Conservation (phyloP, 176 grass and related monocot genomes). For the Triticum turgidum region DNA sequence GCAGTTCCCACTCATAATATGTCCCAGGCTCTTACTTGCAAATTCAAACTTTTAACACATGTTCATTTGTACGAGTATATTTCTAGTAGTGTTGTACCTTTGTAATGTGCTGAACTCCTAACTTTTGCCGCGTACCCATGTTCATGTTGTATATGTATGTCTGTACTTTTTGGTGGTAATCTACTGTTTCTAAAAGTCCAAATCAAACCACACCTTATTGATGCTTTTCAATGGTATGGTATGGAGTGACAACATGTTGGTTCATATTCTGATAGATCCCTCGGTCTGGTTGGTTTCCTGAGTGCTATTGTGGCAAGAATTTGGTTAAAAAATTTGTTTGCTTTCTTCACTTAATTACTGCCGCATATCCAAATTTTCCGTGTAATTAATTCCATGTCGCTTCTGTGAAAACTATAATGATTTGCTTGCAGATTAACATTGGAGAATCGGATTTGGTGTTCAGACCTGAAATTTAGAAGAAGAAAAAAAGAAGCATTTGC, state of each 20-base stretch:
- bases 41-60: background rate
- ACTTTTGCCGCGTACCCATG: background rate
- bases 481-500: no score
- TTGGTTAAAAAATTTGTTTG: no score
- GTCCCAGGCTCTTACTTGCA: slow-evolving; percentile 13
- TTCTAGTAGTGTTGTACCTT: background rate
- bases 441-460: no score
- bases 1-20: slow-evolving; percentile 54
- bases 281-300: no score
- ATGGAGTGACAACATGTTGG: background rate
- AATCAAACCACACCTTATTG: background rate
- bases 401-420: no score
- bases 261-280: no score
- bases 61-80: background rate
- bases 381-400: no score
- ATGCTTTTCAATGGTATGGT: background rate
- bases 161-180: background rate
- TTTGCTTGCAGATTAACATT: no score
- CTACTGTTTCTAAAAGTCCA: background rate
- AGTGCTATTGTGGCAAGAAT: no score
- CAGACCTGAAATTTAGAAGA: no score
- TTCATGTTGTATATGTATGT: background rate
- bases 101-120: background rate
- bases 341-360: no score
- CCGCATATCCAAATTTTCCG: no score